These are phyloP conservation scores for Camelina hispida DNA, from an alignment of 345 rosid genomes.

Conservation along the genomic window DNA sequence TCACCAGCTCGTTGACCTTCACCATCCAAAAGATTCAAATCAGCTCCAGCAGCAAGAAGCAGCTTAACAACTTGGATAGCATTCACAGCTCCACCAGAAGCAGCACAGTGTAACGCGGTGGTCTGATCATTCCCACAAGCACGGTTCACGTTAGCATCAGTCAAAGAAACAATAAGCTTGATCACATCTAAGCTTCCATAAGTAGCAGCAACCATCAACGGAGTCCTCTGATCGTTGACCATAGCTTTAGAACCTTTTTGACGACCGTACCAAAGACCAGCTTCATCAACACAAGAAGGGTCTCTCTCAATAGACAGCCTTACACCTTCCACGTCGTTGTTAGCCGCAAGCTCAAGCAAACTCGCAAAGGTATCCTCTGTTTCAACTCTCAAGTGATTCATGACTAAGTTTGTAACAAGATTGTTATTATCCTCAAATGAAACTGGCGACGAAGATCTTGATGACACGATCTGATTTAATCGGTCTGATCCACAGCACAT, in stretches of 20 bases:
- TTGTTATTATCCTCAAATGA: slow-evolving; percentile 50
- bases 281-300: slow-evolving; percentile 69
- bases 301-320: slow-evolving; percentile 62
- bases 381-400: slow-evolving; percentile 80
- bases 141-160: slow-evolving; percentile 77
- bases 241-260: slow-evolving; percentile 82
- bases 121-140: slow-evolving; percentile 68
- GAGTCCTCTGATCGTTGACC: slow-evolving; percentile 82
- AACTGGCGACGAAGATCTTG: slow-evolving; percentile 33
- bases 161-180: slow-evolving; percentile 66
- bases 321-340: slow-evolving; percentile 74
- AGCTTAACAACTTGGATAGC: slow-evolving; percentile 76
- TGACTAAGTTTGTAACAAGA: slow-evolving; percentile 42
- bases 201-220: slow-evolving; percentile 93
- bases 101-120: slow-evolving; percentile 96
- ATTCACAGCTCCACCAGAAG: slow-evolving; percentile 84
- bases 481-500: slow-evolving; percentile 60
- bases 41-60: slow-evolving; percentile 86
- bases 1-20: slow-evolving; percentile 75
- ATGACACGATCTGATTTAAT: slow-evolving; percentile 44
- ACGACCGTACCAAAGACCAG: slow-evolving; percentile 91
- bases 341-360: slow-evolving; percentile 94
- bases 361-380: slow-evolving; percentile 87
- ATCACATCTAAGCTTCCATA: slow-evolving; percentile 84
- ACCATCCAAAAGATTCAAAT: slow-evolving; percentile 63